Conservation (phyloP, 768 basidiomycete species). For the Kockovaella imperatae region DNA sequence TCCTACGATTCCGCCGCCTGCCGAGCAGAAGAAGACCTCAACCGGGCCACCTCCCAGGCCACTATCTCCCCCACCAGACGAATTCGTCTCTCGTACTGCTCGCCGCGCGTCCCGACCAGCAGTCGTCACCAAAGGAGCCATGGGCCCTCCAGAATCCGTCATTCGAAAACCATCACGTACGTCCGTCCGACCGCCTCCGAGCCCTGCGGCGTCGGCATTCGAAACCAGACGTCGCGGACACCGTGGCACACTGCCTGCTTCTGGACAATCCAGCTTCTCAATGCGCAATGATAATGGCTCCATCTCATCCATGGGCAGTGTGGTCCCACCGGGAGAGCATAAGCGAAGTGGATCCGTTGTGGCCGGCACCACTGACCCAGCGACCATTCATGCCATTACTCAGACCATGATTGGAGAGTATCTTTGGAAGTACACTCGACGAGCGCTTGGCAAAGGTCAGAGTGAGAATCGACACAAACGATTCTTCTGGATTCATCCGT, state of each 20-base stretch:
- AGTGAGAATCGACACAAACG: constrained; percentile 82
- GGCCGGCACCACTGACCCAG: constrained; percentile 67
- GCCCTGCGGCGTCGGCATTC: constrained; percentile 13
- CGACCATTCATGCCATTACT: constrained; percentile 89
- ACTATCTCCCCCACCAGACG: constrained; percentile 82
- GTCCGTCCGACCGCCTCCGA: constrained; percentile 4
- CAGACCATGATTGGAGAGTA: constrained; percentile 99
- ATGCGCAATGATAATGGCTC: constrained; percentile 23
- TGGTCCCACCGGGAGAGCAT: not conserved
- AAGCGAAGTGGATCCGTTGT: not conserved
- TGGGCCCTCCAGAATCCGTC: constrained; percentile 21
- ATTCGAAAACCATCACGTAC: constrained; percentile 25
- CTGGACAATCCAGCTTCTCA: constrained; percentile 21
- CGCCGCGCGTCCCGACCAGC: constrained; percentile 22
- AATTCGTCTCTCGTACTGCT: constrained; percentile 67
- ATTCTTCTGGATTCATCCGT: constrained; percentile 99
- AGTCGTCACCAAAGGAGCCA: too few relatives aligned
- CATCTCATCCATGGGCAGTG: constrained; percentile 24
- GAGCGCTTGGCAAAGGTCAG: constrained; percentile 78
- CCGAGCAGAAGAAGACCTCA: constrained; percentile 71
- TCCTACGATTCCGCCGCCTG: constrained; percentile 44
- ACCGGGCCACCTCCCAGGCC: constrained; percentile 76
- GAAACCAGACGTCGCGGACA: constrained; percentile 16
- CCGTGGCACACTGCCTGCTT: constrained; percentile 25
- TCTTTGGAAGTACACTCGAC: constrained; percentile 91